Conservation (phyloP, 441 rosid species). For the Isatis lusitanica region DNA sequence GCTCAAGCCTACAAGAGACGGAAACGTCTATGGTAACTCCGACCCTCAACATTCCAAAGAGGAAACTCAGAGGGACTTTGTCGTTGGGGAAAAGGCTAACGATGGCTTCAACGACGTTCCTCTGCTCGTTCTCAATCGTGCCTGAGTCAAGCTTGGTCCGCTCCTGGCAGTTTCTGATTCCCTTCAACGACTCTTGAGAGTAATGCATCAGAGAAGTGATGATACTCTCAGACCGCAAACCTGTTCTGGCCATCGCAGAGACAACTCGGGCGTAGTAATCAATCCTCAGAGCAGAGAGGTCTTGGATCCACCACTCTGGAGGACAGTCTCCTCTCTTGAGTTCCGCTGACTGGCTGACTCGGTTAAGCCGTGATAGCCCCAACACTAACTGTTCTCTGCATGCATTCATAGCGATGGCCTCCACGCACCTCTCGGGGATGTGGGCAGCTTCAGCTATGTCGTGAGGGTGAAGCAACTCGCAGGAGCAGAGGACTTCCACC, state of each 20-base stretch:
- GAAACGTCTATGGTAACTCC: conserved; percentile 59
- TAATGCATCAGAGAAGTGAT: conserved; percentile 71
- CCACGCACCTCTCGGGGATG: conserved; percentile 57
- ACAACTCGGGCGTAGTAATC: conserved; percentile 62
- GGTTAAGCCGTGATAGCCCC: conserved; percentile 37
- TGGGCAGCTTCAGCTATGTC: conserved; percentile 51
- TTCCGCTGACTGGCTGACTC: conserved; percentile 46
- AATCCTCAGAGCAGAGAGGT: conserved; percentile 59
- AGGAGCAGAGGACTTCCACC: conserved; percentile 60
- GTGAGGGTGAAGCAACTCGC: conserved; percentile 44
- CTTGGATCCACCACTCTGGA: conserved; percentile 83
- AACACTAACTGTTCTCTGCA: conserved; percentile 76
- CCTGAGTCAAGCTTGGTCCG: conserved; percentile 9
- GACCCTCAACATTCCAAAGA: conserved; percentile 76
- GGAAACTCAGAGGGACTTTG: conserved; percentile 63
- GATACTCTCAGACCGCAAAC: conserved; percentile 60
- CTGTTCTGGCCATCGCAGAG: conserved; percentile 57
- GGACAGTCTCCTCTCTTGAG: conserved; percentile 46
- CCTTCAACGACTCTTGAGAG: conserved; percentile 66
- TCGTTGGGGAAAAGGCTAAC: conserved; percentile 59
- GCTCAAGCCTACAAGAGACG: conserved; percentile 61
- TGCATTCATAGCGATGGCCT: conserved; percentile 74
- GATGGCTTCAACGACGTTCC: conserved; percentile 58
- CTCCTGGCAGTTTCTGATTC: conserved; percentile 49
- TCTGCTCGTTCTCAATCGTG: conserved; percentile 39